phyloP scores from a whole-genome alignment of 2,329 filamentous ascomycete genomes.

The Apiospora hydei region DNA sequence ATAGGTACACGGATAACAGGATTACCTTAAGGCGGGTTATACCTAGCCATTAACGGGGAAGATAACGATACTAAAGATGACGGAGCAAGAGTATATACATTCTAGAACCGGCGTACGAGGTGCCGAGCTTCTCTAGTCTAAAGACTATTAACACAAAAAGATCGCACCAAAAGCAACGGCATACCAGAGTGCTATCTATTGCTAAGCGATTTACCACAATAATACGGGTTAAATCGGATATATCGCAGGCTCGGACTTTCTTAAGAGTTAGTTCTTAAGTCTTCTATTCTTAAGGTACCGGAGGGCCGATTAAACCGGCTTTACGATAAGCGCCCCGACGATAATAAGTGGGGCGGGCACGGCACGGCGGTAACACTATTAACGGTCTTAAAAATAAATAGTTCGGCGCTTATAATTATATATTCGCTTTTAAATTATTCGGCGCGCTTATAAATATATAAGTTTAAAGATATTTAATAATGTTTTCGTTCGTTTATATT shows the following conservation, averaged over 20 bases:
- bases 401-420: constrained; percentile 8
- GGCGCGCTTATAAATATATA: not conserved
- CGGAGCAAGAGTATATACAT: not conserved
- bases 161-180: constrained; percentile 4
- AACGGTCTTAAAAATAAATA: constrained; percentile 10
- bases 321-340: constrained; percentile 5
- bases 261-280: not conserved
- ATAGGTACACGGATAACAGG: constrained; percentile 5
- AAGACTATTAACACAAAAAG: constrained; percentile 13
- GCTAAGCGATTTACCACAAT: constrained; percentile 5
- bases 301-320: not conserved
- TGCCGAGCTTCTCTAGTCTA: constrained; percentile 2
- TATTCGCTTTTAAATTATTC: not conserved
- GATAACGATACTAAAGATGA: constrained; percentile 7
- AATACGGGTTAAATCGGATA: constrained; percentile 1
- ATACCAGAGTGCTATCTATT: constrained; percentile 12
- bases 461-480: not conserved
- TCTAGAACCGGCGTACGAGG: not conserved
- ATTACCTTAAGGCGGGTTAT: constrained; percentile 9
- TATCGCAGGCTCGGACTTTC: constrained; percentile 3
- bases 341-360: constrained; percentile 6
- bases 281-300: constrained; percentile 10
- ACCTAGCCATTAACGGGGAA: not conserved
- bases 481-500: constrained; percentile 7
- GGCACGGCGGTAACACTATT: not conserved